Percentiles rank a stretch among this genome's conserved stretches.
Evolutionary conservation across 768 basidiomycete species (phyloP).

Genomic region (Phanerodontia chrysosporium): DNA sequence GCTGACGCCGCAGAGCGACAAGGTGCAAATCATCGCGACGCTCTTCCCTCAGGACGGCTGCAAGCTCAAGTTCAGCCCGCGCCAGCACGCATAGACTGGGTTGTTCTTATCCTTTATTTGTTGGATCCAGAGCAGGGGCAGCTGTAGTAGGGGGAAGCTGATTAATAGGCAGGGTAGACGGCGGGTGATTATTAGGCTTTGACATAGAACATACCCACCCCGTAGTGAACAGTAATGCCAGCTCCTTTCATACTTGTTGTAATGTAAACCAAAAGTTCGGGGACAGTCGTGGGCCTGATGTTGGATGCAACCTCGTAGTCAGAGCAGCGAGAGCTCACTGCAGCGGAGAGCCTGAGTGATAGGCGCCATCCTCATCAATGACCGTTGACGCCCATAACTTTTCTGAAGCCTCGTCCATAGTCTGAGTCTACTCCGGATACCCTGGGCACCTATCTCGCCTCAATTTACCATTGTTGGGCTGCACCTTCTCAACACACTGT

Average conservation of each 20-base stretch:
- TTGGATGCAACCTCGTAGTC: too few species aligned
- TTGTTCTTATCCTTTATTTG: background rate
- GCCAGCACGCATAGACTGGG: background rate
- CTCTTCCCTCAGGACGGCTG: constrained; percentile 95
- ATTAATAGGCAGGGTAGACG: background rate
- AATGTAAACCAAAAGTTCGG: background rate
- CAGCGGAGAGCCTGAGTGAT: too few species aligned
- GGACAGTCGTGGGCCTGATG: too few species aligned
- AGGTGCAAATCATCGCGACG: constrained; percentile 94
- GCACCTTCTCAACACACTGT: too few species aligned
- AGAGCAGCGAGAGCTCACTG: too few species aligned
- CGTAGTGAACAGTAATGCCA: constrained; percentile 4
- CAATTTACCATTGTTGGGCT: too few species aligned
- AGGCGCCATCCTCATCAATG: background rate
- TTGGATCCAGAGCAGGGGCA: background rate
- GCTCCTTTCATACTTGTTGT: background rate
- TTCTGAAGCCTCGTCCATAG: background rate
- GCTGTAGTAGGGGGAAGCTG: background rate
- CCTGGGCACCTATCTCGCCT: background rate
- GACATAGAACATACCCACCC: constrained; percentile 2
- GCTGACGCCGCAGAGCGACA: constrained; percentile 68
- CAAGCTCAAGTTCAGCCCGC: constrained; percentile 54
- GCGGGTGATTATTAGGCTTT: background rate
- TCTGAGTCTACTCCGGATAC: too few species aligned
- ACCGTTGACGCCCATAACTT: background rate